Evolutionary conservation across 495 filamentous ascomycete species (phyloP), one percentile per base, ranked within the genome.

Genomic region (Neurospora sp.): DNA sequence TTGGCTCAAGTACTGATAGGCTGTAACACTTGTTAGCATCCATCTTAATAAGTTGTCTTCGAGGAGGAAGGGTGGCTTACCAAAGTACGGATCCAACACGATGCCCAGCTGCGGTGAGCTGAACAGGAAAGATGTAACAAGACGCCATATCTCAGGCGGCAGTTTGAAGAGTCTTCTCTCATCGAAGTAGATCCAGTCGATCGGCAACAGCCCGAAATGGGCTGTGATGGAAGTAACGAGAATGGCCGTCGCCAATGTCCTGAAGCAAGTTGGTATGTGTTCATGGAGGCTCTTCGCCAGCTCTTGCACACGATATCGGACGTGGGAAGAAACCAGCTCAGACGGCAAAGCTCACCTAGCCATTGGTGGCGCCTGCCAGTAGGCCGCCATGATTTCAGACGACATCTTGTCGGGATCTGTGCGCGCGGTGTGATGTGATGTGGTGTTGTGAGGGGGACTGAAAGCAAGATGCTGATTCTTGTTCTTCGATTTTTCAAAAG

Each of bases 21-120:
- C 76, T 81, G 73, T 65, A 48, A 31, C 20, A 37, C 5, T 41
- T 22, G 71, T 35, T 27, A 71, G 39, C 22, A 31, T 48, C 35
- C 38, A 42, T 41, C 9, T 41, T 22, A 12, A 31, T 27, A 65
- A 65, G 53, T 65, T 31, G 20, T 72, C 53, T 70, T 73, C 48
- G 73, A 40, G 39, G 31, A 37, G 39, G 31, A 37, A 42, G 69
- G 69, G 22, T 11, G 22, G 48, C 89, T 78, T 88, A 94, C 91
- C 79, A 78, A 94, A 92, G 82, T 93, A 96, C 37, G 94, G 90
- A 82, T 98, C 93, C 78, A 96, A 84, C 42, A 97, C 73, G 68
- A 97, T 91, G 65, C 79, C 80, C 70, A 95, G 76, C 40, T 87
- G 73, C 18, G 85, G 82, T 39, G 88, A 85, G 14, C 91, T 94